Percentiles rank a stretch among this genome's conserved stretches.
These are phyloP conservation scores for Noccaea bulbosa DNA, from an alignment of 345 rosid genomes.

Conservation along the genomic window DNA sequence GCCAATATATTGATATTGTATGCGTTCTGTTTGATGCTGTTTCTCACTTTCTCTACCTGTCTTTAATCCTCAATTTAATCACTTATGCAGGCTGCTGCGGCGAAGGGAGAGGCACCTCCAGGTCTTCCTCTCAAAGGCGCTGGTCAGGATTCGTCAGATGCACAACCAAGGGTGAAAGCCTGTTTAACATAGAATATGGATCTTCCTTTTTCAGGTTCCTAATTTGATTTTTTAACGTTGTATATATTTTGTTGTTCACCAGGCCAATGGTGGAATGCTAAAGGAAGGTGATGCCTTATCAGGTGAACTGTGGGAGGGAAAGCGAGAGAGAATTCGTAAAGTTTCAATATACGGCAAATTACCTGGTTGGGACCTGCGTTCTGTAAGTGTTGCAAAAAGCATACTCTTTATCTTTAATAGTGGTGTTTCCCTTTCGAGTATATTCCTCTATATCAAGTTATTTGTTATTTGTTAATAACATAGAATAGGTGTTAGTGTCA, in stretches of 20 bases:
- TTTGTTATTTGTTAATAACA: conserved; percentile 24
- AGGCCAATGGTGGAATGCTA: conserved; percentile 82
- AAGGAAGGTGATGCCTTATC: conserved; percentile 93
- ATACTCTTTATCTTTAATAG: not conserved
- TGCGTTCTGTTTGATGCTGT: conserved; percentile 12
- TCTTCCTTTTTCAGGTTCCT: conserved; percentile 12
- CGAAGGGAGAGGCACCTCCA: conserved; percentile 99
- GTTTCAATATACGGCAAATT: conserved; percentile 80
- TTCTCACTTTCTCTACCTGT: conserved; percentile 19
- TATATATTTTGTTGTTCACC: conserved; percentile 34
- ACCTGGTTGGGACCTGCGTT: conserved; percentile 96
- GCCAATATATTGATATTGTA: conserved; percentile 5
- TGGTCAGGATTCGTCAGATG: conserved; percentile 95
- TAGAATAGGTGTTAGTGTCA: conserved; percentile 6
- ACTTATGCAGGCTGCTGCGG: conserved; percentile 90
- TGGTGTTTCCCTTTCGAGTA: conserved; percentile 16
- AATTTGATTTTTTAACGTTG: conserved; percentile 4
- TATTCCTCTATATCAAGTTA: conserved; percentile 19
- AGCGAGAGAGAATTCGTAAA: conserved; percentile 88
- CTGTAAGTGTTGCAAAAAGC: conserved; percentile 71
- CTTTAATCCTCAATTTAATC: conserved; percentile 23
- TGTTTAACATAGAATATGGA: conserved; percentile 26
- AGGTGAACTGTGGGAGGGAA: conserved; percentile 91
- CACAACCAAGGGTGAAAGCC: conserved; percentile 69
- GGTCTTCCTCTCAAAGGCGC: conserved; percentile 99